These are phyloP conservation scores for Physcomitrellopsis africana DNA, from an alignment of 225 moss, liverwort and hornwort genomes.

Conservation along the genomic window DNA sequence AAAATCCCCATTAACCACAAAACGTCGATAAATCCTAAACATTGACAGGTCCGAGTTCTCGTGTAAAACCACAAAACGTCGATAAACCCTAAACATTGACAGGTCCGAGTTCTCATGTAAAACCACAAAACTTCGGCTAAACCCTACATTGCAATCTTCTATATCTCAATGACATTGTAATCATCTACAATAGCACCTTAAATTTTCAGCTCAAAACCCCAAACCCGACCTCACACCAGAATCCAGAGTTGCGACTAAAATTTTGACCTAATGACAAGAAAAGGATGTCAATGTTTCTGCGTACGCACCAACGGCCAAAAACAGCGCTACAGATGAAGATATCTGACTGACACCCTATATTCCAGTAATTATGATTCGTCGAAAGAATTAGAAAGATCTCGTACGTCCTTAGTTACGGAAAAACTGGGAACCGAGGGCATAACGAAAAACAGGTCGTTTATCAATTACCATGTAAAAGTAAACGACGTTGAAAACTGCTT, in stretches of 20 bases:
- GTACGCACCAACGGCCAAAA: conserved; percentile 15
- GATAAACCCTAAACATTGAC: background rate
- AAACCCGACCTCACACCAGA: background rate
- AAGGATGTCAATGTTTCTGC: background rate
- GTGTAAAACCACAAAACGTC: background rate
- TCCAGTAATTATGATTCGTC: no score
- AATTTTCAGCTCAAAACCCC: background rate
- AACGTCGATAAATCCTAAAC: conserved; percentile 53
- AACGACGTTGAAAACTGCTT: no score
- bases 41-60: conserved; percentile 2
- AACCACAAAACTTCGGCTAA: background rate
- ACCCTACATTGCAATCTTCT: background rate
- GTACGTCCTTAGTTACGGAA: no score
- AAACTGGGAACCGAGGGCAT: no score
- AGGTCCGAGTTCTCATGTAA: conserved; percentile 8
- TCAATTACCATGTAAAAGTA: no score
- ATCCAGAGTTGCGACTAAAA: conserved; percentile 18
- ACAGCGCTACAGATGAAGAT: background rate
- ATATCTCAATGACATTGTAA: background rate
- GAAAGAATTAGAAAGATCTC: no score
- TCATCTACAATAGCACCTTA: background rate
- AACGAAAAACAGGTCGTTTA: no score
- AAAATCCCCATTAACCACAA: background rate
- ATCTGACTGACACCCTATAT: no score
- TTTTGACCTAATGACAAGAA: conserved; percentile 19